A percentile compares a stretch with the other conserved stretches of the same genome.
Conservation (phyloP, 1,139 yeast genomes). For the Geotrichum reessii region DNA sequence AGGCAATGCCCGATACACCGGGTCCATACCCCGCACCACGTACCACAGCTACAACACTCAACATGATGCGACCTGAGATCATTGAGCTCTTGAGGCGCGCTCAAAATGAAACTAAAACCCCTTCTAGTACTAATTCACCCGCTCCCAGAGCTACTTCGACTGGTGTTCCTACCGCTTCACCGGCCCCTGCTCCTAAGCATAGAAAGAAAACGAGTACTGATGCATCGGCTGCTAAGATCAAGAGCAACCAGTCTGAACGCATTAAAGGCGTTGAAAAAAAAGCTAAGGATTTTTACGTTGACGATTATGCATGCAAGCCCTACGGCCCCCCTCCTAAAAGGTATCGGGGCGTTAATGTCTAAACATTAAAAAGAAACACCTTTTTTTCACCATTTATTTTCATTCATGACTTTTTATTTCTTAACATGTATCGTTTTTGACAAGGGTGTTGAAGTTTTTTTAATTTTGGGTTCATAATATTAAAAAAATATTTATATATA, state of each 20-base stretch:
- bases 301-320: constrained; percentile 30
- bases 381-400: not conserved
- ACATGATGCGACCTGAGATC: constrained; percentile 7
- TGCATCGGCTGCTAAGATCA: not conserved
- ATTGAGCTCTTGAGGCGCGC: not conserved
- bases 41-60: not conserved
- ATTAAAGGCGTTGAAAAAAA: constrained; percentile 5
- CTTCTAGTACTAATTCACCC: not conserved
- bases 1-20: not conserved
- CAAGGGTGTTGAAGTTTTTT: not conserved
- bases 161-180: not conserved
- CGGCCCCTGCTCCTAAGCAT: not conserved
- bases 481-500: not conserved
- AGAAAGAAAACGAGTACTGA: not conserved
- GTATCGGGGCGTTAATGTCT: constrained; percentile 29
- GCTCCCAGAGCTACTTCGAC: not conserved
- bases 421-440: not conserved
- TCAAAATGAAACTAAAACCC: not conserved
- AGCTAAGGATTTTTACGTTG: constrained; percentile 21
- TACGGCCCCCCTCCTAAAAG: constrained; percentile 33
- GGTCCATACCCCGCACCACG: not conserved
- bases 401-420: no score
- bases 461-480: not conserved
- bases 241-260: not conserved
- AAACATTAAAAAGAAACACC: not conserved